Evolutionary conservation across 345 rosid species (phyloP), one percentile per base, ranked within the genome.

Genomic region (Eucalyptus tenuipes): DNA sequence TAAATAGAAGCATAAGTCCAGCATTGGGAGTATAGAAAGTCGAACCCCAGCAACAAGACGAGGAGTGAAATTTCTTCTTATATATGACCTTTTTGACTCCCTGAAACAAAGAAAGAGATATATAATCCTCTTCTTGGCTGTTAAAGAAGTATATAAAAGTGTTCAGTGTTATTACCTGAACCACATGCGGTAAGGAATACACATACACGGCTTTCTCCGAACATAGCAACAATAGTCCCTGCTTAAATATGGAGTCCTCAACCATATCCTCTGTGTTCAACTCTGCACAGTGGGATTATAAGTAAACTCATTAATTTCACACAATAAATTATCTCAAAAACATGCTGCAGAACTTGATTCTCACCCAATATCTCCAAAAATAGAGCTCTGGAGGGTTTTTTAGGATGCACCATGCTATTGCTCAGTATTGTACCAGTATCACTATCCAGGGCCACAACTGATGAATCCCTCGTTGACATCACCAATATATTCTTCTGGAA

Each of bases 161-260:
- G 68, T 75, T 29, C 2, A 5, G 82, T 47, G 44, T 59, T n/a
- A 53, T 88, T 94, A 94, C 98, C 96, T 96, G 99, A 88, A 93
- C 91, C 85, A 93, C 91, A 37, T 96, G 98, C 86, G 88, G 88
- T 71, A 96, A 88, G 59, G 99, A 95, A 92, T 96, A 97, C 86
- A 95, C 89, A 88, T 96, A 97, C 75, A 91, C 94, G 59, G 99
- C 96, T 93, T 96, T 97, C 94, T 97, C 99, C 8, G 96, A 96
- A 89, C 99, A 96, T 64, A 96, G 40, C 89, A 97, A 91, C 89
- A 96, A 81, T 88, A 89, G 92, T 87, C 91, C 92, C 91, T 96
- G 96, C 91, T 93, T 96, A 68, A 88, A 79, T 14, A 88, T 81
- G 42, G 89, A 61, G 88, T 94, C 93, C 88, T 95, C 98, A 53